These are phyloP conservation scores for Senecio squalidus DNA, from an alignment of 140 eudicot species.

Conservation along the genomic window DNA sequence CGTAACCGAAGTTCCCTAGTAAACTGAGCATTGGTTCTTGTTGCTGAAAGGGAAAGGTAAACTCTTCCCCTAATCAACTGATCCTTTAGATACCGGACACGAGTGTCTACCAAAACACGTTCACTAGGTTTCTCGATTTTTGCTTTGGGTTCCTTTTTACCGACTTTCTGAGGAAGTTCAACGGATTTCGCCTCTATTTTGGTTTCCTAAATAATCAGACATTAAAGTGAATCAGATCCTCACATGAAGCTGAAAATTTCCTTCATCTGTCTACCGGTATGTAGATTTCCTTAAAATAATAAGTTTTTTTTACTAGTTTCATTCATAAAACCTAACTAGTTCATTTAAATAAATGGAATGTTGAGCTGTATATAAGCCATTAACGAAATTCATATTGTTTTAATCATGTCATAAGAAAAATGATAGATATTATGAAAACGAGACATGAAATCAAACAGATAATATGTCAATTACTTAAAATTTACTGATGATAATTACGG, in stretches of 20 bases:
- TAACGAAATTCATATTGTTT: no score
- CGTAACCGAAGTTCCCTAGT: slow-evolving; percentile 78
- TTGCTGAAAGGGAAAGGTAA: slow-evolving; percentile 77
- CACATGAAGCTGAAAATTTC: neutral
- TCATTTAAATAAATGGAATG: neutral
- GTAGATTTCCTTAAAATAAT: neutral
- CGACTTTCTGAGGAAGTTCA: slow-evolving; percentile 23
- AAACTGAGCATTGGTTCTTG: slow-evolving; percentile 70
- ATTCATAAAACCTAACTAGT: neutral
- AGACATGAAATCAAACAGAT: no score
- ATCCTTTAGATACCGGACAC: slow-evolving; percentile 83
- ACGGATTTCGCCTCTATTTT: slow-evolving; percentile 27
- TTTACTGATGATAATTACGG: neutral
- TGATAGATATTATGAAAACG: no score
- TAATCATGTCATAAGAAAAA: no score
- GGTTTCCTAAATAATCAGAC: slow-evolving; percentile 30
- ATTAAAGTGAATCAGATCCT: slow-evolving; percentile 10
- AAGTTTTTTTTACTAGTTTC: neutral
- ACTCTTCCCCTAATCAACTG: slow-evolving; percentile 72
- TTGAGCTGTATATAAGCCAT: neutral
- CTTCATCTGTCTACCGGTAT: neutral
- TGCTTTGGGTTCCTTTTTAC: slow-evolving; percentile 30
- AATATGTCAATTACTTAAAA: no score
- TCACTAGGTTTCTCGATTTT: slow-evolving; percentile 48
- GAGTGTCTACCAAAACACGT: slow-evolving; percentile 44